Conservation (phyloP, 176 grass and related monocot species). For the bread wheat (Triticum aestivum) region DNA sequence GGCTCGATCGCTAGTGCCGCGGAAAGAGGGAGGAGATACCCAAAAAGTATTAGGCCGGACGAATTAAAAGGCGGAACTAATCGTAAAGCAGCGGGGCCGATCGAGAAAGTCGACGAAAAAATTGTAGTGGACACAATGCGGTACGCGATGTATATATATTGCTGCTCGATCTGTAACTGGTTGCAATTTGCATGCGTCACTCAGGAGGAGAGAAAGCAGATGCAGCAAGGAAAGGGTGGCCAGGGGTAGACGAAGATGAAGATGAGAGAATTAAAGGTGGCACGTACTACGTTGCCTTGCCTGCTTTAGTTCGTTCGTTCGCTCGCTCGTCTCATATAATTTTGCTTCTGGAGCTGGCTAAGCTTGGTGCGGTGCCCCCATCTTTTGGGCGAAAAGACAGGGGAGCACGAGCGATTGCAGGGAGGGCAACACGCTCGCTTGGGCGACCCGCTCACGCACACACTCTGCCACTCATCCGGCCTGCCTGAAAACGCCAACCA, state of each 20-base stretch:
- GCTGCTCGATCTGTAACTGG: background rate
- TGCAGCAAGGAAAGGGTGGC: background rate
- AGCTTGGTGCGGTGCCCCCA: background rate
- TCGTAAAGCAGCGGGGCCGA: background rate
- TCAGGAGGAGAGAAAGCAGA: background rate
- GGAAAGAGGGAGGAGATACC: background rate
- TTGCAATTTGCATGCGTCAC: background rate
- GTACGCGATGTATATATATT: background rate
- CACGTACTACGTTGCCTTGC: background rate
- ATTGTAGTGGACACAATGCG: background rate
- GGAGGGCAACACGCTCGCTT: background rate
- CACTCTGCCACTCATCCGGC: background rate
- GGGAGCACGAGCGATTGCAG: slow-evolving; percentile 1
- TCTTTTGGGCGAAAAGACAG: slow-evolving; percentile 36
- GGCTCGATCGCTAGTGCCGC: slow-evolving; percentile 7
- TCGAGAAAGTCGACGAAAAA: background rate
- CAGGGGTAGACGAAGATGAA: background rate
- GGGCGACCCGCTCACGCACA: background rate
- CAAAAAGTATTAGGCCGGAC: slow-evolving; percentile 29
- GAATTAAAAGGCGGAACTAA: background rate
- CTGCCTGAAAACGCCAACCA: background rate
- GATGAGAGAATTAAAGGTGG: background rate
- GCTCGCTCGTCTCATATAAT: too few species aligned
- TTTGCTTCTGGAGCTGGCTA: too few species aligned
- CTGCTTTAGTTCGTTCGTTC: background rate